Base-by-base conservation (phyloP, 306 rosid genomes). In the Canavalia ensiformis region DNA sequence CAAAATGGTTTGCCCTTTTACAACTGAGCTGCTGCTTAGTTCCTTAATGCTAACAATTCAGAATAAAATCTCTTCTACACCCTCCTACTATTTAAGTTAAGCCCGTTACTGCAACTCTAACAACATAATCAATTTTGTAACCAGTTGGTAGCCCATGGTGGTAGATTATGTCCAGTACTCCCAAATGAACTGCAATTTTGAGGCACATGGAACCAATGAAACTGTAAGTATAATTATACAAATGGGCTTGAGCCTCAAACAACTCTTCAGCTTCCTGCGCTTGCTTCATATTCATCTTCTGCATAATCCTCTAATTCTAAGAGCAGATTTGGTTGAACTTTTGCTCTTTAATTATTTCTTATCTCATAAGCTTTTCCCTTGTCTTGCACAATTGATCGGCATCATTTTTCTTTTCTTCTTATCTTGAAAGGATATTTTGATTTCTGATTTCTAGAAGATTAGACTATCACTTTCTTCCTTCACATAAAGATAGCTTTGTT, bases 111-210 rank as follows among this genome's bases (percentile, higher is more conserved):
- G 25, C 25, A 18, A 18, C 25, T 18, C 25, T 18, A 18, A 18
- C 25, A 18, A 18, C 25, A 18, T 18, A 18, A 18, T 18, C 25
- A 18, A 18, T 18, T 18, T 18, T 18, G 25, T 18, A 18, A 18
- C 25, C 25, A 18, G 25, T 89, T 5, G 87, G 83, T 77, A 79
- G 56, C 11, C 87, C 86, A 50, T 84, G 81, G 33, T 50, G 47
- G 54, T 76, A 30, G 63, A 83, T 77, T 42, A 55, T 54, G 80
- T 83, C 80, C 5, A 83, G 80, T 64, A 77, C 78, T 70, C 72
- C 76, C 11, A 83, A 52, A 7, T 83, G 57, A 66, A 78, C 42
- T 6, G 80, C 80, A 78, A 56, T 45, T 78, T 77, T 83, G 41
- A 83, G 83, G 58, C 71, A 71, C 80, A 83, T 72, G 10, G 86